phyloP scores from a whole-genome alignment of 1,284 basidiomycete species.

The Ganoderma meredithae region DNA sequence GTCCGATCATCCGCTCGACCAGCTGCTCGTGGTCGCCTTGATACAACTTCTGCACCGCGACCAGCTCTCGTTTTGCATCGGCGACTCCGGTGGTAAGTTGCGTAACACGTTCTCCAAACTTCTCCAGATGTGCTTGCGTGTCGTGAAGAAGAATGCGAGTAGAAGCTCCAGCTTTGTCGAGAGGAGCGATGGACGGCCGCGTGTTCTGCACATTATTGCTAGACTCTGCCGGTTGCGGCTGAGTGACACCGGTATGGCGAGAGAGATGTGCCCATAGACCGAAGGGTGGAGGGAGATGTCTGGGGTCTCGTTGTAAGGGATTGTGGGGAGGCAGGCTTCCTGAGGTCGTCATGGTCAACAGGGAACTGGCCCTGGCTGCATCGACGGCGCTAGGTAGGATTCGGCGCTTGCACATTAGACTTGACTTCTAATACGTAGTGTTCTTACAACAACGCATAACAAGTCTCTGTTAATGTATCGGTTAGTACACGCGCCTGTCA shows the following conservation, averaged over 20 bases:
- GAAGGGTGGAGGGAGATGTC: conserved; percentile 18
- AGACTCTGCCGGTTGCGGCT: conserved; percentile 1
- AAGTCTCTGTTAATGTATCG: conserved; percentile 18
- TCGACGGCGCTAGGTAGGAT: too few relatives aligned
- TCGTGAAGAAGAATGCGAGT: conserved; percentile 74
- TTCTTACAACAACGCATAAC: too few relatives aligned
- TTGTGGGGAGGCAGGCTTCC: background rate
- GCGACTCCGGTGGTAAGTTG: conserved; percentile 40
- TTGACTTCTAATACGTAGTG: background rate
- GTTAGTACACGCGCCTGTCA: conserved; percentile 21
- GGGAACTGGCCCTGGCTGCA: background rate
- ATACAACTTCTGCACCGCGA: conserved; percentile 38
- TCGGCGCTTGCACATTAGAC: too few relatives aligned
- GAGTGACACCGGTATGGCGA: conserved; percentile 29
- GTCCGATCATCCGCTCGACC: conserved; percentile 41
- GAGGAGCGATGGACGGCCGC: conserved; percentile 52
- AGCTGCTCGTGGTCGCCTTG: conserved; percentile 42
- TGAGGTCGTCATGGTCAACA: background rate
- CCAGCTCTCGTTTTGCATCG: conserved; percentile 40
- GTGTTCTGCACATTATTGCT: conserved; percentile 12
- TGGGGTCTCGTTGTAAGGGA: background rate
- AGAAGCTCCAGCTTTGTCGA: conserved; percentile 69
- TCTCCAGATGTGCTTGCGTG: conserved; percentile 69
- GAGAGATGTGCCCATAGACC: conserved; percentile 45
- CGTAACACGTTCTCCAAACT: conserved; percentile 59